phyloP scores from a whole-genome alignment of 495 filamentous ascomycete species.

The Daldinia vernicosa region DNA sequence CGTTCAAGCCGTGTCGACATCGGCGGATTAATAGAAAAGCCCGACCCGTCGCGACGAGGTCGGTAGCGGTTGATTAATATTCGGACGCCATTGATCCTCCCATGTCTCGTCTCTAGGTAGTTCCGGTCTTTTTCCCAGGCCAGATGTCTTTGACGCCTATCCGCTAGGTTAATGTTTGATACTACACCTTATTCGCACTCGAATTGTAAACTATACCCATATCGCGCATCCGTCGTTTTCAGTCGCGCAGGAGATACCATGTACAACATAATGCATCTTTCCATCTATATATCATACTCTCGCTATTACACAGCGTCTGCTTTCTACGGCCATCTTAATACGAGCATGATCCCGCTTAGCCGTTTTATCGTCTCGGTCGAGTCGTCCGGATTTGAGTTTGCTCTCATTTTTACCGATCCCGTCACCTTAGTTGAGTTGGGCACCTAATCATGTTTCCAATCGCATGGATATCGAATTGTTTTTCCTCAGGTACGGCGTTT shows the following conservation, averaged over 20 bases:
- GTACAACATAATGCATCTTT: conserved; percentile 51
- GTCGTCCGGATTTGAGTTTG: conserved; percentile 1
- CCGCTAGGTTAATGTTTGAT: conserved; percentile 33
- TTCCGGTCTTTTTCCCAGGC: conserved; percentile 7
- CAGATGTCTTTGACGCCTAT: conserved; percentile 17
- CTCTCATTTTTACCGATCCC: conserved; percentile 13
- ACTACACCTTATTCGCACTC: conserved; percentile 36
- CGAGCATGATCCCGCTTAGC: conserved; percentile 21
- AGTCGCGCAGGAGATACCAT: conserved; percentile 48
- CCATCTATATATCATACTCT: conserved; percentile 40
- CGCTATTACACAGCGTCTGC: conserved; percentile 28
- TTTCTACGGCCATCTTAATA: conserved; percentile 31
- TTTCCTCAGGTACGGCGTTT: conserved; percentile 24
- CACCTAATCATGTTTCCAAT: conserved; percentile 23
- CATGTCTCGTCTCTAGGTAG: conserved; percentile 4
- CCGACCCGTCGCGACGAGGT: conserved; percentile 44
- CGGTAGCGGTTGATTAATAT: conserved; percentile 32
- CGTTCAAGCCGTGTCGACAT: conserved; percentile 61
- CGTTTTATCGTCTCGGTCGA: conserved; percentile 8
- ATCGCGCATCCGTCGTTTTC: conserved; percentile 40
- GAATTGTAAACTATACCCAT: conserved; percentile 42
- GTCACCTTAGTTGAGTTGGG: conserved; percentile 10
- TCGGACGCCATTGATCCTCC: conserved; percentile 5
- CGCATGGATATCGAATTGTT: conserved; percentile 17
- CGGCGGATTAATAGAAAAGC: conserved; percentile 61